These are phyloP conservation scores for Metschnikowia baotianmanensis DNA, from an alignment of 805 yeast species.

Conservation along the genomic window DNA sequence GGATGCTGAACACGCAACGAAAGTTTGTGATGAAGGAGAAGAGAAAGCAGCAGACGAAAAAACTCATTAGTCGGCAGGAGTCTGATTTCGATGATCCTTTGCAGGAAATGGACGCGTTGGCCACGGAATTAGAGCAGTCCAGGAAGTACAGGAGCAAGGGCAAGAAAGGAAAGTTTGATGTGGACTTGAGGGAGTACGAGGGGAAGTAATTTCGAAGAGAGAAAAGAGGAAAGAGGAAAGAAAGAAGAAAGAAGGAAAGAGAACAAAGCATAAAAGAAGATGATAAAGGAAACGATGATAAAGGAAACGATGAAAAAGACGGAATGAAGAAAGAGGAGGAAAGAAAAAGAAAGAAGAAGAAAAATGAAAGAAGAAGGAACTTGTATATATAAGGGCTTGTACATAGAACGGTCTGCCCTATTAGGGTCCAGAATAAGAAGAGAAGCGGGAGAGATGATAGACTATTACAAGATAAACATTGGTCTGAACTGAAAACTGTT, in stretches of 20 bases:
- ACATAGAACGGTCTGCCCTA: too few species aligned
- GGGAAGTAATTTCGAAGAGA: slow-evolving; percentile 11
- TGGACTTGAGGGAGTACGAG: slow-evolving; percentile 18
- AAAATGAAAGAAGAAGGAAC: too few species aligned
- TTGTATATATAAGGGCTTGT: too few species aligned
- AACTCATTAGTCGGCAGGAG: slow-evolving; percentile 15
- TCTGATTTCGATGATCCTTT: slow-evolving; percentile 19
- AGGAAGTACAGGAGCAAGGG: slow-evolving; percentile 33
- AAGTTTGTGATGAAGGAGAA: slow-evolving; percentile 29
- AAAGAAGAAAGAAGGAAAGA: not conserved
- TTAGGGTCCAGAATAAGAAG: too few species aligned
- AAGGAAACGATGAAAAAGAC: too few species aligned
- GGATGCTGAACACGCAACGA: slow-evolving; percentile 35
- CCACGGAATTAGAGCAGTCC: slow-evolving; percentile 32
- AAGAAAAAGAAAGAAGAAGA: too few species aligned
- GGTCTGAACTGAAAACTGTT: too few species aligned
- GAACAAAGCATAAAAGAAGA: too few species aligned
- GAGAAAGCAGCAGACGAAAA: slow-evolving; percentile 18
- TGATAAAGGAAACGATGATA: too few species aligned
- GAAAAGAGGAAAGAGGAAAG: not conserved
- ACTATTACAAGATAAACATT: too few species aligned
- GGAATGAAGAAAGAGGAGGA: too few species aligned
- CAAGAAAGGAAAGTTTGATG: slow-evolving; percentile 26
- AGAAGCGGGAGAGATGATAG: too few species aligned
- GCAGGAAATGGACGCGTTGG: slow-evolving; percentile 15